Conservation (phyloP, 148 eudicot species). For the Polygonum maritimum region DNA sequence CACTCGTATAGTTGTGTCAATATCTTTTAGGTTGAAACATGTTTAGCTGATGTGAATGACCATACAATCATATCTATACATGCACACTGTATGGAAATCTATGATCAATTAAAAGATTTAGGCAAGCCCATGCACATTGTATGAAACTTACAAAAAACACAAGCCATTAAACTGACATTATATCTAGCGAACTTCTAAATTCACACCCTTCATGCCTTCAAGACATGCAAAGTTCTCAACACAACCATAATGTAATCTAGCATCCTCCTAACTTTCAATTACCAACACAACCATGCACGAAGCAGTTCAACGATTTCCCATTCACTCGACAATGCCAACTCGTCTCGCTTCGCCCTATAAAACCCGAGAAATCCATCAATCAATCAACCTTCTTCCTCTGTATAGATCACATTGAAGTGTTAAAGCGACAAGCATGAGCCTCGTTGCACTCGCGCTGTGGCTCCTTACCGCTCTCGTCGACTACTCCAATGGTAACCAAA, state of each 20-base stretch:
- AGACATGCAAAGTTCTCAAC: not conserved
- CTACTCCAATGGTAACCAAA: not conserved
- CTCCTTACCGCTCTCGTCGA: not conserved
- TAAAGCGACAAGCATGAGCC: not conserved
- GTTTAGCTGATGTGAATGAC: too few species aligned
- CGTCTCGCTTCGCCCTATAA: not conserved
- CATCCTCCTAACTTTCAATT: constrained; percentile 2
- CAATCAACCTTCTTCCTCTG: not conserved
- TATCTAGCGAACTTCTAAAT: not conserved
- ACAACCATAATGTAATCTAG: constrained; percentile 1
- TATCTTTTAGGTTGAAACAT: too few species aligned
- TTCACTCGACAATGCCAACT: not conserved
- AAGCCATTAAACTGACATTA: not conserved
- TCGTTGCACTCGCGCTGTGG: not conserved
- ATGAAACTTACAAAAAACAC: not conserved
- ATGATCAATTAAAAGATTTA: not conserved
- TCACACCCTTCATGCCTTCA: not conserved
- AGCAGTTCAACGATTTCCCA: not conserved
- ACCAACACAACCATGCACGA: not conserved
- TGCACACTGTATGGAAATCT: not conserved
- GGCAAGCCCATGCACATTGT: not conserved
- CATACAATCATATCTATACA: too few species aligned
- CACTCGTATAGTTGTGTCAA: too few species aligned
- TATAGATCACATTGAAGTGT: not conserved
- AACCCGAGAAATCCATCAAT: not conserved